Evolutionary conservation across 2,329 filamentous ascomycete species (phyloP).

Genomic region (Pseudogymnoascus sp.): DNA sequence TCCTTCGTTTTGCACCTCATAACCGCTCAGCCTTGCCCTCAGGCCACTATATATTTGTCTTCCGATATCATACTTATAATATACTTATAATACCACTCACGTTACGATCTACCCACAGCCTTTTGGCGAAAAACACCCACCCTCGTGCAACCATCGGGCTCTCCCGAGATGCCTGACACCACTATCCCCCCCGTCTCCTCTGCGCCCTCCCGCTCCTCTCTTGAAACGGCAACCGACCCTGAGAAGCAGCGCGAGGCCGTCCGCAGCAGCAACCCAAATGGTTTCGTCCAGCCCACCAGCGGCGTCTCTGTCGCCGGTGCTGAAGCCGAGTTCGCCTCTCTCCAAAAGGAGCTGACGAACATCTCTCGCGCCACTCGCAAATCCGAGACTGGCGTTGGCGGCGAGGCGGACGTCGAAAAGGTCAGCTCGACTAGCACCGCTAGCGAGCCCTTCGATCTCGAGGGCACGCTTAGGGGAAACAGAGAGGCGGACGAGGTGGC

Average conservation of each 20-base stretch:
- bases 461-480: slow-evolving; percentile 63
- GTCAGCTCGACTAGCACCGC: slow-evolving; percentile 37
- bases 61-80: background rate
- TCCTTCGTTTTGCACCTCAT: background rate
- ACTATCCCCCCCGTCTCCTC: background rate
- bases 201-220: background rate
- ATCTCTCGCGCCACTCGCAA: slow-evolving; percentile 46
- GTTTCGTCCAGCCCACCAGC: slow-evolving; percentile 31
- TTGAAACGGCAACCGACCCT: background rate
- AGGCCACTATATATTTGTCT: background rate
- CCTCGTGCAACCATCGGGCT: background rate
- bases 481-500: slow-evolving; percentile 64
- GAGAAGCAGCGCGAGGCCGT: slow-evolving; percentile 30
- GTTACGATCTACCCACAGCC: background rate
- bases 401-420: slow-evolving; percentile 52
- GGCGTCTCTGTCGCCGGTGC: slow-evolving; percentile 61
- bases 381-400: slow-evolving; percentile 39
- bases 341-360: slow-evolving; percentile 54
- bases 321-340: slow-evolving; percentile 61
- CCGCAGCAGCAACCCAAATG: slow-evolving; percentile 41
- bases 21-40: background rate
- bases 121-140: background rate
- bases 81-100: background rate
- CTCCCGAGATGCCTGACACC: background rate
- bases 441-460: slow-evolving; percentile 62